Conservation (phyloP, 2,329 filamentous ascomycete genomes). For the Trichoderma koningii region DNA sequence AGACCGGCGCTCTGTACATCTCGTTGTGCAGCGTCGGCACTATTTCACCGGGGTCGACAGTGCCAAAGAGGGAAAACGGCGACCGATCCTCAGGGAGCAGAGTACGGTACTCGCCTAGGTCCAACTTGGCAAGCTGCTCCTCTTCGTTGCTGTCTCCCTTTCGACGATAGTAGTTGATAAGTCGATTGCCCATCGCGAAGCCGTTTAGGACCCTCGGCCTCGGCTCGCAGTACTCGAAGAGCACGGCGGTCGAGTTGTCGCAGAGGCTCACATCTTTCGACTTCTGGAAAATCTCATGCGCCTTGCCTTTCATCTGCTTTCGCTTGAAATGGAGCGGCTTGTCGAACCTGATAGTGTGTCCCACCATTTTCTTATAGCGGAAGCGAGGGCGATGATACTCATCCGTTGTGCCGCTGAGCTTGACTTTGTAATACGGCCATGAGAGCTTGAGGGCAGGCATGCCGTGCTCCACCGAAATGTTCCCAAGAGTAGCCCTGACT, state of each 20-base stretch:
- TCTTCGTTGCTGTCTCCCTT: constrained; percentile 69
- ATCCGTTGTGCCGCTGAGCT: constrained; percentile 70
- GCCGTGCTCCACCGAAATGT: constrained; percentile 91
- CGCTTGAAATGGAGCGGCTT: constrained; percentile 74
- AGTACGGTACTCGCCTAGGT: constrained; percentile 86
- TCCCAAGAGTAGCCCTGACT: constrained; percentile 87
- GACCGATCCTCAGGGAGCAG: constrained; percentile 92
- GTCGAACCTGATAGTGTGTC: constrained; percentile 70
- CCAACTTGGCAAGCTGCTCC: constrained; percentile 71
- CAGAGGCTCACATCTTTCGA: constrained; percentile 82
- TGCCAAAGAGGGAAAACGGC: constrained; percentile 92
- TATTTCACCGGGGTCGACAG: constrained; percentile 86
- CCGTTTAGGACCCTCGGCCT: constrained; percentile 89
- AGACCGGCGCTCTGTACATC: constrained; percentile 93
- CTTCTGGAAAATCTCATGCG: constrained; percentile 74
- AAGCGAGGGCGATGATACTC: constrained; percentile 84
- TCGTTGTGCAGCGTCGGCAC: constrained; percentile 90
- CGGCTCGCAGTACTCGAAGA: constrained; percentile 96
- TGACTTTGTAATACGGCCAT: constrained; percentile 94
- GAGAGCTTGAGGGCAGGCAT: constrained; percentile 87
- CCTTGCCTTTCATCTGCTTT: constrained; percentile 79
- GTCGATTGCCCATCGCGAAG: constrained; percentile 93
- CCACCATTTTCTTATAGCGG: constrained; percentile 67
- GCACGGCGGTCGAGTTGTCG: constrained; percentile 83
- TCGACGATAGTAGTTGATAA: constrained; percentile 96